Base-by-base conservation (phyloP, 2,329 filamentous ascomycete species). In the Lecanicillium sp. region DNA sequence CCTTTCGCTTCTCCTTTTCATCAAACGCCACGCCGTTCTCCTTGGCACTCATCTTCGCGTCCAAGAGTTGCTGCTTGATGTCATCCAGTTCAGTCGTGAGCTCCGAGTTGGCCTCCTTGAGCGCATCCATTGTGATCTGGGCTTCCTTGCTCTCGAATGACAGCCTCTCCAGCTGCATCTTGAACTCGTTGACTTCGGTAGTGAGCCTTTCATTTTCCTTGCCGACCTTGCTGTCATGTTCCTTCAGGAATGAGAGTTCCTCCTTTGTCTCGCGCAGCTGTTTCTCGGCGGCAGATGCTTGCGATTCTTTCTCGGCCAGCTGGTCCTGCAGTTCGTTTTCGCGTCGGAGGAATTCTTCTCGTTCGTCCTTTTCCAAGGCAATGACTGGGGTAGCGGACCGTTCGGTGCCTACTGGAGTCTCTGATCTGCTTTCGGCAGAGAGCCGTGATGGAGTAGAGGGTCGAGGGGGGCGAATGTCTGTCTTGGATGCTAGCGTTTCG, bases 321-420 rank as follows among this genome's bases (percentile, higher is more conserved):
- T 97, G 90, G 57, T 98, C 92, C 59, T 97, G 92, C 30, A 98
- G 74, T 59, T 98, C 92, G 53, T 98, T 98, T 60, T 98, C 92
- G 40, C 92, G 80, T 52, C 87, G 79, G 47, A 98, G 62, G 54
- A 97, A 98, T 58, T 98, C 92, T 54, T 98, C 92, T 44, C 88
- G 82, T 64, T 98, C 92, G 51, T 98, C 92, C 64, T 94, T 96
- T 40, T 98, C 92, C 43, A 97, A 70, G 29, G 87, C 79, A 48
- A 96, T 69, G 54, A 85, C 89, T 3, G 90, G 90, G 11, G 90
- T 97, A 37, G 82, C 84, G 13, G 89, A 79, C 33, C 90, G 79
- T 47, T 97, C 90, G 7, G 88, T 83, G 43, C 85, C 65, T 5
- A 65, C 66, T 5, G 77, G 78, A 4, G 78, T 82, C 49, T 81